Percentiles rank a stretch among this genome's conserved stretches.
phyloP scores from a whole-genome alignment of 1,284 basidiomycete genomes.

The Xanthoconium separans region DNA sequence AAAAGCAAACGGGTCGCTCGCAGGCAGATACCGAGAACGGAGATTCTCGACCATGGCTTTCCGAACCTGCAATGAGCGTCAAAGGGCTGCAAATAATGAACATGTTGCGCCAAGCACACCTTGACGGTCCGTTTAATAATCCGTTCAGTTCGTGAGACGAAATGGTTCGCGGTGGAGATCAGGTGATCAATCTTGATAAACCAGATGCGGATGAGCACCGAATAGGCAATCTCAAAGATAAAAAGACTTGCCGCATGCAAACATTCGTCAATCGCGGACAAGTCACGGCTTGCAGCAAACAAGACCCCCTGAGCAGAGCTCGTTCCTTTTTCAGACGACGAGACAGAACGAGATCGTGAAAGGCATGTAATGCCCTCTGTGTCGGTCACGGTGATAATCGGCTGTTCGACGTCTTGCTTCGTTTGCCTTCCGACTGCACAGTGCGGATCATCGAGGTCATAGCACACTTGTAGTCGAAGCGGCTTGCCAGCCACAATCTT shows the following conservation, averaged over 20 bases:
- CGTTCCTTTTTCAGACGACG: constrained; percentile 26
- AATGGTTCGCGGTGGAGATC: constrained; percentile 49
- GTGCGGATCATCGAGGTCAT: constrained; percentile 33
- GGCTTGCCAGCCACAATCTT: constrained; percentile 45
- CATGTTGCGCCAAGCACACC: constrained; percentile 35
- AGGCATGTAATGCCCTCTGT: constrained; percentile 20
- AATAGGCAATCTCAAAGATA: constrained; percentile 12
- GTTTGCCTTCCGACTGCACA: constrained; percentile 43
- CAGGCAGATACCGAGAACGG: constrained; percentile 25
- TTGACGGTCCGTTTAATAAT: constrained; percentile 50
- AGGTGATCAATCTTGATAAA: constrained; percentile 49
- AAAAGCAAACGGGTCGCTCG: constrained; percentile 21
- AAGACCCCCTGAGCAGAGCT: constrained; percentile 46
- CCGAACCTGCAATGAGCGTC: constrained; percentile 19
- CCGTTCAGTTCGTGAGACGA: constrained; percentile 51
- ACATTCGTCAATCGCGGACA: constrained; percentile 48
- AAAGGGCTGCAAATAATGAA: constrained; percentile 1
- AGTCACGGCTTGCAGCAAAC: constrained; percentile 51
- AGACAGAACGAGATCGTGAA: constrained; percentile 12
- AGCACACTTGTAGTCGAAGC: constrained; percentile 37
- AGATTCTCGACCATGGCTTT: constrained; percentile 30
- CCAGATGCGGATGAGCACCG: constrained; percentile 10
- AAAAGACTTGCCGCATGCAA: constrained; percentile 27
- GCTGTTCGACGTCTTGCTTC: constrained; percentile 24
- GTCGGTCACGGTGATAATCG: constrained; percentile 27